Conservation (phyloP, 805 yeast species). For the Pichia rugopelliculosa region DNA sequence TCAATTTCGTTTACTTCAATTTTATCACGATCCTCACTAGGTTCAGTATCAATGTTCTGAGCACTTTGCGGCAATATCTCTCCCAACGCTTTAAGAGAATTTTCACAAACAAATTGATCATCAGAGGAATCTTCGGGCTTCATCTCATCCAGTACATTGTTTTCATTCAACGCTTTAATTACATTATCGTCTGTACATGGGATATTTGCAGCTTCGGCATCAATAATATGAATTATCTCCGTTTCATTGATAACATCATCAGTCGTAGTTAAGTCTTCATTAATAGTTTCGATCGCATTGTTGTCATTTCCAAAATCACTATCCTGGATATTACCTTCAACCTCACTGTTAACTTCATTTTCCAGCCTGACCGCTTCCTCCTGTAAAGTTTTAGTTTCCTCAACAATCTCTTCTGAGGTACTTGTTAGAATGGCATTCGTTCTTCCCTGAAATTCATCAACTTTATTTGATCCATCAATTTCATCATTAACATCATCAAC, state of each 20-base stretch:
- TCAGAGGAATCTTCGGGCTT: neutral
- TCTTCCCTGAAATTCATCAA: neutral
- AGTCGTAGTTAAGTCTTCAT: neutral
- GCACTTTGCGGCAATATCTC: too few relatives aligned
- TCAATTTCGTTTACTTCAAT: too few relatives aligned
- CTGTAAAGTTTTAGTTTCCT: neutral
- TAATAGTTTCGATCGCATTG: neutral
- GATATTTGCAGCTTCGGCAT: neutral
- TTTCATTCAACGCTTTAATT: neutral
- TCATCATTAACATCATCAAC: constrained; percentile 1
- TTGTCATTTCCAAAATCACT: neutral
- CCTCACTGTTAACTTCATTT: too few relatives aligned
- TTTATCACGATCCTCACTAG: too few relatives aligned
- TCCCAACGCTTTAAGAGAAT: too few relatives aligned
- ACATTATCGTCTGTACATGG: neutral
- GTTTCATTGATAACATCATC: neutral
- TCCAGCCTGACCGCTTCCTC: too few relatives aligned
- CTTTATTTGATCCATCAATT: neutral
- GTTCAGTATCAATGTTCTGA: too few relatives aligned
- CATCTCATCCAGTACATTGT: neutral
- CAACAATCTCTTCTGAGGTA: neutral
- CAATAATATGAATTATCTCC: neutral
- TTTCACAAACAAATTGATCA: neutral
- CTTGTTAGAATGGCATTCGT: neutral
- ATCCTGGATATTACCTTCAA: neutral